Conservation (phyloP, 75 land plant genomes). For the Pinus tabuliformis region DNA sequence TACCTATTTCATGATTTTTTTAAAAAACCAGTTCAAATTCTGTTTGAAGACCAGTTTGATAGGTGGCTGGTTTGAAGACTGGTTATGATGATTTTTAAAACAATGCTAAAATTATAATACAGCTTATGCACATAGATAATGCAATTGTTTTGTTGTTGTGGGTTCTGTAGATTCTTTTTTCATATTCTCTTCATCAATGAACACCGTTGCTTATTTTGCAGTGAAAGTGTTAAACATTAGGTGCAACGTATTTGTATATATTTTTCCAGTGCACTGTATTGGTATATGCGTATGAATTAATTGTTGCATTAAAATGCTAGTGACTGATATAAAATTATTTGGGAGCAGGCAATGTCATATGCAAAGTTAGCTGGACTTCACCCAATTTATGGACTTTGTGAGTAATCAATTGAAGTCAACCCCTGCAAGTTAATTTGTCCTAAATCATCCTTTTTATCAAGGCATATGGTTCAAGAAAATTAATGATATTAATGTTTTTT, state of each 20-base stretch:
- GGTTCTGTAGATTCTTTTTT: not conserved
- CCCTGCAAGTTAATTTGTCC: not conserved
- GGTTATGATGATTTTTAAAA: too few species aligned
- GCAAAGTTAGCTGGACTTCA: constrained; percentile 96
- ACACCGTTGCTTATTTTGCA: not conserved
- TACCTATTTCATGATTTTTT: too few species aligned
- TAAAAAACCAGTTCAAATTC: too few species aligned
- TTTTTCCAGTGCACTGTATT: not conserved
- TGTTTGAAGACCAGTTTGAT: too few species aligned
- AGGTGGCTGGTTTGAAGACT: too few species aligned
- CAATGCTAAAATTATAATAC: too few species aligned
- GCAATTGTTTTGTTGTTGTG: not conserved
- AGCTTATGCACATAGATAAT: not conserved
- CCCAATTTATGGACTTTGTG: constrained; percentile 97
- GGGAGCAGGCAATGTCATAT: constrained; percentile 91
- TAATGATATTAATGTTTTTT: not conserved
- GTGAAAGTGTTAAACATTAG: not conserved
- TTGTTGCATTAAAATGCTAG: constrained; percentile 10
- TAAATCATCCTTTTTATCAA: not conserved
- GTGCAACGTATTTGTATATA: not conserved
- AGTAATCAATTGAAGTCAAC: constrained; percentile 21
- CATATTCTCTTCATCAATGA: not conserved
- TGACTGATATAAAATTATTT: constrained; percentile 4
- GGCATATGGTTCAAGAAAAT: not conserved
- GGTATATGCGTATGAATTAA: not conserved